Evolutionary conservation across 345 rosid species (phyloP).

Genomic region (Eucalyptus pauciflora): DNA sequence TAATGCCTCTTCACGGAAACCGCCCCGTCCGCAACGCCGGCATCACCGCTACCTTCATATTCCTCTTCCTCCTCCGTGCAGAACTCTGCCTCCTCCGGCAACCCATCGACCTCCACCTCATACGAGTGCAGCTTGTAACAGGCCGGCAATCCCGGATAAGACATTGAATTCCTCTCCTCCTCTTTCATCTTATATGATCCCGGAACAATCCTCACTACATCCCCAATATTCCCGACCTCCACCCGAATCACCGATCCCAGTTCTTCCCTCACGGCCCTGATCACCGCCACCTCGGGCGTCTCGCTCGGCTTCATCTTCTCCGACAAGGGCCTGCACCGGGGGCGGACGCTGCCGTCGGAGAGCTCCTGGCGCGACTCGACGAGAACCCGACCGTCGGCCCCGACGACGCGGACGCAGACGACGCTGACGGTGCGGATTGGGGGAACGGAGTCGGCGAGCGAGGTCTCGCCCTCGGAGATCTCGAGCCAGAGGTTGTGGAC

Average conservation of each 20-base stretch:
- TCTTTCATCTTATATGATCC: constrained; percentile 44
- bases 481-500: constrained; percentile 97
- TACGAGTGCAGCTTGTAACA: constrained; percentile 59
- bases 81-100: constrained; percentile 71
- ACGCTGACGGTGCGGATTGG: constrained; percentile 76
- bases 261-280: constrained; percentile 77
- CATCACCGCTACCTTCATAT: constrained; percentile 29
- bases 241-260: constrained; percentile 40
- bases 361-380: constrained; percentile 76
- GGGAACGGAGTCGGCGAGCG: constrained; percentile 55
- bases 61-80: constrained; percentile 61
- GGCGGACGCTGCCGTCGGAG: constrained; percentile 63
- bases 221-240: background rate
- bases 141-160: constrained; percentile 84
- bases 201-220: constrained; percentile 29
- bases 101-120: constrained; percentile 63
- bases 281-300: constrained; percentile 42
- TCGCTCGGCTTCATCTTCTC: constrained; percentile 92
- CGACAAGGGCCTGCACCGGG: constrained; percentile 58
- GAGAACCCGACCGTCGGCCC: constrained; percentile 20
- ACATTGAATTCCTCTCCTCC: constrained; percentile 63
- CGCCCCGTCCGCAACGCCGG: constrained; percentile 29
- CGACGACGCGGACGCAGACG: constrained; percentile 44
- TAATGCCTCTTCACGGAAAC: constrained; percentile 67
- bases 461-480: constrained; percentile 69